Base-by-base conservation (phyloP, 2,329 filamentous ascomycete genomes). In the Emmonsia crescens region DNA sequence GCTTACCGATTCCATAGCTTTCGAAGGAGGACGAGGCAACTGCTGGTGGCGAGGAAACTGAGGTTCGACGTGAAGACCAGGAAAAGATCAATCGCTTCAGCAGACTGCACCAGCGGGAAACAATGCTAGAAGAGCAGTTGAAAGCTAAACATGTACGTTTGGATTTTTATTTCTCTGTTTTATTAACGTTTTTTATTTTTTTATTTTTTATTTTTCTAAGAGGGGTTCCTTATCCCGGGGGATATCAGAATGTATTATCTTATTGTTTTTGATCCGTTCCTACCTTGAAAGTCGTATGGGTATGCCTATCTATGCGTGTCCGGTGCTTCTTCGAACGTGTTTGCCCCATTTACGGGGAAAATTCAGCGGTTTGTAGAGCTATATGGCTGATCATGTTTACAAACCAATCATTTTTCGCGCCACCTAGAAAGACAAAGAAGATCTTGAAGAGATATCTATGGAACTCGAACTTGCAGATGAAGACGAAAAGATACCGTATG, bases 51-150 rank as follows among this genome's bases (percentile, higher is more conserved):
- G 89, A 94, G 67, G 94, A 99, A 73, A 88, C 91, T 69, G 89
- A 96, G 76, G 94, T 99, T 63, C 89, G 94, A 64, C 89, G 92
- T 71, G 92, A 97, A 75, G 94, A 99, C 74, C 94, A 99, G 76
- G 92, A 97, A 79, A 96, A 94, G 78, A 99, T 99, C 84, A 99
- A 99, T 78, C 88, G 86, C 66, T 99, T 99, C 81, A 96, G 92
- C 76, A 87, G 91, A 52, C 81, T 99, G 65, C 94, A 99, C 75
- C 91, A 95, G 73, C 88, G 89, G 59, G 89, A 96, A 74, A 82
- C 88, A 40, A 76, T 81, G 2, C 75, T 97, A 3, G 87, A 95
- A 72, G 91, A 95, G 56, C 86, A 94, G 68, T 77, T 97, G 66
- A 88, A 88, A 72, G 74, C 77, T 5, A 96, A 96, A 74, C 85